Evolutionary conservation across 257 asterid species (phyloP).

Genomic region (Verbascum thapsus): DNA sequence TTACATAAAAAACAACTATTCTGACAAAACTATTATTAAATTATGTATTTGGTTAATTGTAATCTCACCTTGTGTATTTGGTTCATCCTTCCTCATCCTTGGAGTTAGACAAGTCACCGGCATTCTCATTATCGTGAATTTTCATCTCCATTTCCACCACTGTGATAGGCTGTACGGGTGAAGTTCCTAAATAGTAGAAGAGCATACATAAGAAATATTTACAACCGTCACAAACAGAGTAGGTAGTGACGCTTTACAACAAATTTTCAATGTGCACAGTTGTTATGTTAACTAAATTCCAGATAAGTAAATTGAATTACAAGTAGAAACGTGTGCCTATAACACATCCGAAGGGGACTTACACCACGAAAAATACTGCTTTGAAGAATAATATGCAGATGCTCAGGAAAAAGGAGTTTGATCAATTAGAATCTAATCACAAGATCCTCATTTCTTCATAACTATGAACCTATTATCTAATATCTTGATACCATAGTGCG

Average conservation of each 20-base stretch:
- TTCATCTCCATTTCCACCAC: slow-evolving; percentile 31
- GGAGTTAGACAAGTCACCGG: slow-evolving; percentile 24
- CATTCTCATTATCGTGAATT: slow-evolving; percentile 26
- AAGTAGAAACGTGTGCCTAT: neutral
- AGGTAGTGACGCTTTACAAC: neutral
- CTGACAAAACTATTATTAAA: no score
- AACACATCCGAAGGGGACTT: neutral
- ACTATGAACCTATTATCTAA: neutral
- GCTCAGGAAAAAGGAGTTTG: neutral
- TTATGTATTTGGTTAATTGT: no score
- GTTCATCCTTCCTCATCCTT: slow-evolving; percentile 38
- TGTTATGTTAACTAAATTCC: neutral
- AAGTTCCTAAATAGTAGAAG: slow-evolving; percentile 28
- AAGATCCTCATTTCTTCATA: neutral
- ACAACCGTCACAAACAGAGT: neutral
- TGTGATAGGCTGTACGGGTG: slow-evolving; percentile 32
- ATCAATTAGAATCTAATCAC: neutral
- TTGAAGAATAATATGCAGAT: neutral
- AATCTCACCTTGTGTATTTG: no score
- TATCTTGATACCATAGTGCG: neutral
- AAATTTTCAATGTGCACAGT: neutral
- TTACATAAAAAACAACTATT: no score
- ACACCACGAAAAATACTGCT: neutral
- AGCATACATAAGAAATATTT: neutral
- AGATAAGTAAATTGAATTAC: neutral